These are phyloP conservation scores for Solanum corneliomulleri DNA, from an alignment of 257 asterid species.

Conservation along the genomic window DNA sequence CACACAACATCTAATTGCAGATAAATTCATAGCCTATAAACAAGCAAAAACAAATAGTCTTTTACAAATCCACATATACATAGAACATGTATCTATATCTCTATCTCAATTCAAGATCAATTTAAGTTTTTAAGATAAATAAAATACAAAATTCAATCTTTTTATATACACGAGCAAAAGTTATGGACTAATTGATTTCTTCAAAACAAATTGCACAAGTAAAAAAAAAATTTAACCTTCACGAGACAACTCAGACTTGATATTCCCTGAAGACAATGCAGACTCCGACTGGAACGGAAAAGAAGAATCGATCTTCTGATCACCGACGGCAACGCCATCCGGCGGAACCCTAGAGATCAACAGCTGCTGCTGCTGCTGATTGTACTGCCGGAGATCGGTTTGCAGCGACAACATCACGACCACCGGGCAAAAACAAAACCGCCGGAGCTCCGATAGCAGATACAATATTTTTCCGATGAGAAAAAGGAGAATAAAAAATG, in stretches of 20 bases:
- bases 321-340: conserved; percentile 1
- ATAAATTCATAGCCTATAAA: not conserved
- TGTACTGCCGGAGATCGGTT: conserved; percentile 71
- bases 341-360: conserved; percentile 41
- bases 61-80: not conserved
- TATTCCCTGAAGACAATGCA: conserved; percentile 19
- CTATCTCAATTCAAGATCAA: not conserved
- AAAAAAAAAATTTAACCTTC: conserved; percentile 35
- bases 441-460: conserved; percentile 1
- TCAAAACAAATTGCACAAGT: not conserved
- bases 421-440: not conserved
- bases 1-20: not conserved
- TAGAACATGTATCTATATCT: not conserved
- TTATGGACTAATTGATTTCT: not conserved
- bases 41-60: not conserved
- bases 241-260: conserved; percentile 50
- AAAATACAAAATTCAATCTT: not conserved
- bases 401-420: conserved; percentile 76
- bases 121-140: not conserved
- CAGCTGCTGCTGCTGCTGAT: conserved; percentile 39
- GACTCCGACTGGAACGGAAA: conserved; percentile 13
- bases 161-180: not conserved
- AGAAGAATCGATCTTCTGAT: conserved; percentile 20
- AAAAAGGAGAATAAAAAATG: not conserved
- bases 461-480: not conserved